Evolutionary conservation across 2,329 filamentous ascomycete genomes (phyloP).

Genomic region (Xylogone sp.): DNA sequence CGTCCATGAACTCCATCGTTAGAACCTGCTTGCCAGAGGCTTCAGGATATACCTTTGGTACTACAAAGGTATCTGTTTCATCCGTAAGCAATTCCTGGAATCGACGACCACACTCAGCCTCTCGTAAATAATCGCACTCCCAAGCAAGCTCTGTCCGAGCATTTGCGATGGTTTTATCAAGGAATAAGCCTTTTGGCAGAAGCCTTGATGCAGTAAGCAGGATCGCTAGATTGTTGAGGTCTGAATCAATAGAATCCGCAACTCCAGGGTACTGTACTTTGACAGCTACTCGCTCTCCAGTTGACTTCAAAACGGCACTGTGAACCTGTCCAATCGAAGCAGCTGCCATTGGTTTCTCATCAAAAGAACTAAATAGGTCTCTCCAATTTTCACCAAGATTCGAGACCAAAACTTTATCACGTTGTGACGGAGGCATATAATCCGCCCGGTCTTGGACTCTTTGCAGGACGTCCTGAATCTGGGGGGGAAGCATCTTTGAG

Average conservation of each 20-base stretch:
- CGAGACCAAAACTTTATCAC: constrained; percentile 73
- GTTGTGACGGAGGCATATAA: constrained; percentile 95
- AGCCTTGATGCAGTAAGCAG: constrained; percentile 87
- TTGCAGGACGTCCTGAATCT: constrained; percentile 86
- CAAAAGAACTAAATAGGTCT: constrained; percentile 76
- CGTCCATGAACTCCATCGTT: constrained; percentile 89
- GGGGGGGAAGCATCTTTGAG: constrained; percentile 84
- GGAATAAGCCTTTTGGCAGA: constrained; percentile 85
- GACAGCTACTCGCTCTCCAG: constrained; percentile 75
- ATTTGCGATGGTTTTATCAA: constrained; percentile 97
- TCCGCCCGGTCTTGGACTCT: constrained; percentile 95
- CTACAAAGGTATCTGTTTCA: constrained; percentile 69
- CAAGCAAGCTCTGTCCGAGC: constrained; percentile 87
- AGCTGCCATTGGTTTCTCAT: constrained; percentile 88
- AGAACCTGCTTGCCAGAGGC: constrained; percentile 83
- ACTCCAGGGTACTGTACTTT: constrained; percentile 98
- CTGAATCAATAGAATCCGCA: constrained; percentile 91
- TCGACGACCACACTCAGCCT: constrained; percentile 74
- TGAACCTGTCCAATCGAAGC: constrained; percentile 98
- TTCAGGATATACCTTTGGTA: constrained; percentile 73
- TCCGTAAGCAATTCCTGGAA: constrained; percentile 76
- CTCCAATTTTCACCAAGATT: constrained; percentile 86
- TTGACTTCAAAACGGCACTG: constrained; percentile 73
- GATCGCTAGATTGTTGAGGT: constrained; percentile 88
- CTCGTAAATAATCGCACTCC: constrained; percentile 94